Evolutionary conservation across 2,329 filamentous ascomycete genomes (phyloP).

Genomic region (Xylariaceae sp.): DNA sequence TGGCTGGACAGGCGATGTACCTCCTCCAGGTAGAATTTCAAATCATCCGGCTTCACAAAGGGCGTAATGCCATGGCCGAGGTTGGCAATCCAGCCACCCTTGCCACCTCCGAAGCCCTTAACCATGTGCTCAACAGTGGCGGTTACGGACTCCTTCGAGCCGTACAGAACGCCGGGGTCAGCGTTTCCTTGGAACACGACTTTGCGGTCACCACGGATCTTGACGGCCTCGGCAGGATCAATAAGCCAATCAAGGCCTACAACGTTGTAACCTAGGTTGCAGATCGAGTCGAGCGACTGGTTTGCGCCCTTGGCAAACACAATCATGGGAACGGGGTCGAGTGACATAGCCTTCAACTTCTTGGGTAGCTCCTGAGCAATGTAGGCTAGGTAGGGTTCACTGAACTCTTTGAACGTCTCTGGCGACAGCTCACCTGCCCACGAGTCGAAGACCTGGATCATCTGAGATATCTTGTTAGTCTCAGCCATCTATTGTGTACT

Average conservation of each 20-base stretch:
- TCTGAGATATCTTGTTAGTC: constrained; percentile 38
- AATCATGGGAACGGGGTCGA: constrained; percentile 87
- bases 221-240: constrained; percentile 77
- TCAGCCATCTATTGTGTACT: neutral
- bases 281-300: constrained; percentile 85
- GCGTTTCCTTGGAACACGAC: constrained; percentile 90
- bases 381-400: constrained; percentile 77
- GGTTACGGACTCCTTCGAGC: constrained; percentile 74
- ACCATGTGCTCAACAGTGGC: constrained; percentile 81
- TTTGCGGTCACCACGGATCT: constrained; percentile 66
- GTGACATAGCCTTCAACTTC: constrained; percentile 65
- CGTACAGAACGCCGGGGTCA: constrained; percentile 89
- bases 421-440: constrained; percentile 95
- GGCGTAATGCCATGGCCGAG: constrained; percentile 95
- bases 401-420: constrained; percentile 74
- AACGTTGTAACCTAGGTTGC: constrained; percentile 85
- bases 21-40: constrained; percentile 92
- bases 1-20: constrained; percentile 65
- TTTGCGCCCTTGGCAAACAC: constrained; percentile 98
- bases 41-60: constrained; percentile 85
- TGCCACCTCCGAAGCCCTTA: constrained; percentile 69
- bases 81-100: constrained; percentile 93
- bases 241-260: constrained; percentile 95
- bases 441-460: constrained; percentile 95
- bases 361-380: constrained; percentile 77